These are phyloP conservation scores for Debaryomyces maramus DNA, from an alignment of 805 yeast genomes.

Conservation along the genomic window DNA sequence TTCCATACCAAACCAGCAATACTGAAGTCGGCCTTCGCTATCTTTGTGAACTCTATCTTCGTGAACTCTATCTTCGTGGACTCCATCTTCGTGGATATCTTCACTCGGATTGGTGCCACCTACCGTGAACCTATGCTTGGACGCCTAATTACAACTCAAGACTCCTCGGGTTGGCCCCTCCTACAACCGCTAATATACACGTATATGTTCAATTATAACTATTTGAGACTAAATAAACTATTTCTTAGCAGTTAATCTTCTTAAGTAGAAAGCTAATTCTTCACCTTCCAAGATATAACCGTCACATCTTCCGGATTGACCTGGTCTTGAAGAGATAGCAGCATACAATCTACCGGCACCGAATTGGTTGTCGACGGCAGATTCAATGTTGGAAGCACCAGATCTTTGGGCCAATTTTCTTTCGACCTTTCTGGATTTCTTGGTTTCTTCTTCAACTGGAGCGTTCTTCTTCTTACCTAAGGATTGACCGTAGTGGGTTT, in stretches of 20 bases:
- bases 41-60: no score
- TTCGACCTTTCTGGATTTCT: constrained; percentile 76
- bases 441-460: constrained; percentile 58
- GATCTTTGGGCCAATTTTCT: constrained; percentile 95
- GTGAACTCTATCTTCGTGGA: no score
- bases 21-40: no score
- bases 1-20: no score
- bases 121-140: no score
- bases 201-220: constrained; percentile 9
- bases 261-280: constrained; percentile 99
- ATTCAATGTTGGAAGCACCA: constrained; percentile 78
- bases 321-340: constrained; percentile 98
- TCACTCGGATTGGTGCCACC: no score
- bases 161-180: no score
- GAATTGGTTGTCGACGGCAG: constrained; percentile 93
- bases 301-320: constrained; percentile 99
- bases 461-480: constrained; percentile 80
- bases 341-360: constrained; percentile 99
- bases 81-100: no score
- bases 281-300: constrained; percentile 99
- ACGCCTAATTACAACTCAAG: no score
- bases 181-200: constrained; percentile 10
- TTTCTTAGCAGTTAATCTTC: constrained; percentile 99
- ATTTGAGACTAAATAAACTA: constrained; percentile 40
- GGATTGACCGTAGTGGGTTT: constrained; percentile 93